Evolutionary conservation across 306 rosid genomes (phyloP).

Genomic region (Vigna angularis): DNA sequence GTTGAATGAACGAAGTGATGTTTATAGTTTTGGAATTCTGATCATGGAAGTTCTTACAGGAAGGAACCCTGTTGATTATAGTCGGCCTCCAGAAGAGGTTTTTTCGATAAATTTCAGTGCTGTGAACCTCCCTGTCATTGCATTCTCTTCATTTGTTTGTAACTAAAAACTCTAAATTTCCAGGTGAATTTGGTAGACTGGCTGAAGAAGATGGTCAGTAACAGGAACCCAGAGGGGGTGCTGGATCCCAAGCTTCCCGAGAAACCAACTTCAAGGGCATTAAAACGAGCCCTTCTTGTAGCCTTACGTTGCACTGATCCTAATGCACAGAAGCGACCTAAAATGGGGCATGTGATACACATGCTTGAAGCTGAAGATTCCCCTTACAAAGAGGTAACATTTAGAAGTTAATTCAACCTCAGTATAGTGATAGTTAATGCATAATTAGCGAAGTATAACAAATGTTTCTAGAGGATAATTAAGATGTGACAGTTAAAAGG

Average conservation of each 20-base stretch:
- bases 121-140: conserved; percentile 29
- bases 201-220: conserved; percentile 88
- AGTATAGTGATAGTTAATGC: conserved; percentile 4
- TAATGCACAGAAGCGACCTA: conserved; percentile 81
- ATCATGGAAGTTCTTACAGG: conserved; percentile 90
- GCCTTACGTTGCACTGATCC: conserved; percentile 90
- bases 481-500: conserved; percentile 4
- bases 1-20: conserved; percentile 90
- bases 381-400: conserved; percentile 71
- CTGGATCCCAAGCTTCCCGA: conserved; percentile 84
- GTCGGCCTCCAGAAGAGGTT: conserved; percentile 85
- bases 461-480: neutral
- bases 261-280: conserved; percentile 78
- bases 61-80: conserved; percentile 89
- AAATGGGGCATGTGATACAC: conserved; percentile 89
- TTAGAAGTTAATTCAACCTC: conserved; percentile 37
- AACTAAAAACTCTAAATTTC: conserved; percentile 36
- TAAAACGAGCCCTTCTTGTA: conserved; percentile 86
- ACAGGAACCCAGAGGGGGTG: conserved; percentile 80
- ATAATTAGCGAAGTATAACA: neutral
- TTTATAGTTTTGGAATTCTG: conserved; percentile 89
- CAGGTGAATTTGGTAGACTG: conserved; percentile 92
- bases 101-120: conserved; percentile 39
- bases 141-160: conserved; percentile 13
- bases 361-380: conserved; percentile 95